Conservation (phyloP, 345 rosid genomes). For the Salix brachista region DNA sequence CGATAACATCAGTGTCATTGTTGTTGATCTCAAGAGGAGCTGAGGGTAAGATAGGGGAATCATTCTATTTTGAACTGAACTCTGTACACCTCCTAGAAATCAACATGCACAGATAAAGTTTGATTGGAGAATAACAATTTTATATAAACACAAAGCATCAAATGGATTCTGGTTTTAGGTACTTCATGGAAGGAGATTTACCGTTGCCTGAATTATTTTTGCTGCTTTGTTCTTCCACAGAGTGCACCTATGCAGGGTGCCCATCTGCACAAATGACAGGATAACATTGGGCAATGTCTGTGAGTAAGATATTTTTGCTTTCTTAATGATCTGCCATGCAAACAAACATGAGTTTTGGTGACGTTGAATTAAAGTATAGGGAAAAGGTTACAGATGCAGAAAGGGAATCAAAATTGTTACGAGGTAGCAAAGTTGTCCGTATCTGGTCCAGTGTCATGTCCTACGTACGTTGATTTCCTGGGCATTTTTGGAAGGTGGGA, state of each 20-base stretch:
- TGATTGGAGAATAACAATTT: neutral
- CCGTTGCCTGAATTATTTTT: neutral
- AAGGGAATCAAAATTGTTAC: too few species aligned
- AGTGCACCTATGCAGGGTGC: neutral
- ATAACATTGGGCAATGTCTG: too few species aligned
- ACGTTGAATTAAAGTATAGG: neutral
- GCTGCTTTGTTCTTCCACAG: neutral
- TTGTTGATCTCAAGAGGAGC: slow-evolving; percentile 54
- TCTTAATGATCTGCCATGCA: neutral
- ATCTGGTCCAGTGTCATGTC: too few species aligned
- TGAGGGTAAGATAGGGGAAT: neutral
- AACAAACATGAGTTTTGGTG: neutral
- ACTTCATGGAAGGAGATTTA: neutral
- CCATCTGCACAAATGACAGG: neutral
- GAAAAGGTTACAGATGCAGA: neutral
- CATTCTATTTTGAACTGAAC: slow-evolving; percentile 5
- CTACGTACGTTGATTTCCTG: too few species aligned
- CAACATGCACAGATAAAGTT: slow-evolving; percentile 3
- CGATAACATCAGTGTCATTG: slow-evolving; percentile 77
- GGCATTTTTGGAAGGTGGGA: too few species aligned
- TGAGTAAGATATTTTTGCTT: neutral
- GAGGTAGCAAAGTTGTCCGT: too few species aligned
- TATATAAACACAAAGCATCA: neutral
- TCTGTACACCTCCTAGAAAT: slow-evolving; percentile 3
- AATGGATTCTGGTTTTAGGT: neutral